Conservation (phyloP, 768 basidiomycete genomes). For the Suillus spraguei region DNA sequence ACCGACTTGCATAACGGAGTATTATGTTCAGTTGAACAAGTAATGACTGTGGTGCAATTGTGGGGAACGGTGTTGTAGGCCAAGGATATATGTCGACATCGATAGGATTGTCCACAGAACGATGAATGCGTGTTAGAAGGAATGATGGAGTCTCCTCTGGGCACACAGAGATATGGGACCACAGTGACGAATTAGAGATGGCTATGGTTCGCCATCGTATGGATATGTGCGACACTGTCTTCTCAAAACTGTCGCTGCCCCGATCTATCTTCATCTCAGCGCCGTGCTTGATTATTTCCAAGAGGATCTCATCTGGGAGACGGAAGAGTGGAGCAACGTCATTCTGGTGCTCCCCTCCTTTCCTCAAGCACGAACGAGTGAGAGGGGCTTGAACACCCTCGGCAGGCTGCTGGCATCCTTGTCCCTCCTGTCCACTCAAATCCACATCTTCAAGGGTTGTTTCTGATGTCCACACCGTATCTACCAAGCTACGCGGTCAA, state of each 20-base stretch:
- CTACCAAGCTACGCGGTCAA: not conserved
- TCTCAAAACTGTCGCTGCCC: not conserved
- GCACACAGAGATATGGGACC: not conserved
- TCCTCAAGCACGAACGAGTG: not conserved
- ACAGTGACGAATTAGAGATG: slow-evolving; percentile 2
- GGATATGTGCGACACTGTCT: not conserved
- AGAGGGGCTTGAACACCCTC: not conserved
- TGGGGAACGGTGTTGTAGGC: not conserved
- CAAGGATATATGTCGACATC: not conserved
- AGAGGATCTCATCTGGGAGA: slow-evolving; percentile 1
- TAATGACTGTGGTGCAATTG: not conserved
- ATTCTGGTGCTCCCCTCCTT: not conserved
- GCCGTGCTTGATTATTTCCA: not conserved
- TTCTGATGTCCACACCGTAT: not conserved
- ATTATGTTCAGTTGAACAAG: not conserved
- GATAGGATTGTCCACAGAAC: not conserved
- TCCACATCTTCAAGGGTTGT: not conserved
- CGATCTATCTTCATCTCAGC: not conserved
- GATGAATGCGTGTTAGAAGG: not conserved
- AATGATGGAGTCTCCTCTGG: not conserved
- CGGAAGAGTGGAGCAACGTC: not conserved
- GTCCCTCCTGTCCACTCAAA: not conserved
- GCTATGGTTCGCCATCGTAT: slow-evolving; percentile 1
- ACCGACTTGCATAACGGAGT: not conserved
- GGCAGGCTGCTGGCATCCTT: not conserved